Base-by-base conservation (phyloP, 805 yeast genomes). In the Candida stauntonica region DNA sequence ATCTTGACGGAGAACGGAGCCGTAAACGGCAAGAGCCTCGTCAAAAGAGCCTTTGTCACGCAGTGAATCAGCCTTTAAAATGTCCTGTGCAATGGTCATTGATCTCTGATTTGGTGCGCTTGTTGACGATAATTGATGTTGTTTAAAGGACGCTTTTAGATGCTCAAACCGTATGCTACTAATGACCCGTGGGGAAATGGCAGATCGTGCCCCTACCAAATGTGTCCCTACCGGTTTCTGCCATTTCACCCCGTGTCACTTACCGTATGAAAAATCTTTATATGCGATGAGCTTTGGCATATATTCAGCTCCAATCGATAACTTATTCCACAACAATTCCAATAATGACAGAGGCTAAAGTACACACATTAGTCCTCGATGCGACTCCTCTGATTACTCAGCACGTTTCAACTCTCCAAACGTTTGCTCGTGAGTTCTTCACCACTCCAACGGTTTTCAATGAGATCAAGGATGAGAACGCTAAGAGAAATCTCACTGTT, bases 351-450 rank as follows among this genome's bases (percentile, higher is more conserved):
- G 47, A 41, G 28, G 40, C 50, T n/a, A 52, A 44, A 24, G 58
- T 50, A 8, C 44, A 46, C n/a, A 37, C 51, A 1, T 67, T 94
- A 40, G 85, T 86, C 24, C 70, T 93, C 48, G 99, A 93, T 72
- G 98, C 99, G 3, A 93, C 96, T 35, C 99, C 99, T 5, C 66
- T 93, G 49, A 84, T 93, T 50, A 83, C 95, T 2, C 94, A 86
- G 53, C 72, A 93, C 5, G 86, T 85, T 11, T 72, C 88, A 3
- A 74, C 80, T 16, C 67, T 93, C 31, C 79, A 80, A 52, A 76
- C 74, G 47, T 75, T 72, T 55, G 97, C 95, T 1, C 61, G 72
- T 14, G 60, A 63, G n/a, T 86, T 86, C 54, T 83, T 70, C 59
- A 89, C 97, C 12, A 86, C 97, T 2, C 97, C 98, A 12, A 89